A percentile compares a stretch with the other conserved stretches of the same genome.
Evolutionary conservation across 169 alveolate genomes (phyloP).

Genomic region (Plasmodium gallinaceum): DNA sequence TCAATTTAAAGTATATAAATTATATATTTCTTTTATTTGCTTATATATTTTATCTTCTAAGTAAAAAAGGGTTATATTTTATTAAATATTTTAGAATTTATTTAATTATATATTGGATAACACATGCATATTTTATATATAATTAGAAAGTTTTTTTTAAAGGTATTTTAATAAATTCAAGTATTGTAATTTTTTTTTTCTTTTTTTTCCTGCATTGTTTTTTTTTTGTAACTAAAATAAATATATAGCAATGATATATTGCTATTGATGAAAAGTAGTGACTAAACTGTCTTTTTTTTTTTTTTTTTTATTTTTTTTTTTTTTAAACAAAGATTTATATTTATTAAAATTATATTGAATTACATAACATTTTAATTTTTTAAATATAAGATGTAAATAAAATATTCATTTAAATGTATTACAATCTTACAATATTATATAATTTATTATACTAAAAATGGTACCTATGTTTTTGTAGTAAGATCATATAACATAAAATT

Average conservation of each 20-base stretch:
- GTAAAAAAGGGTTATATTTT: not conserved
- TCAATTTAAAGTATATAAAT: no score
- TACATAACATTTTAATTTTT: no score
- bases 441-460: no score
- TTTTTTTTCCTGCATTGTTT: not conserved
- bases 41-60: not conserved
- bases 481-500: no score
- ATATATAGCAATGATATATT: not conserved
- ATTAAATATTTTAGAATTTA: not conserved
- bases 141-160: no score
- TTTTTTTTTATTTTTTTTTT: not conserved
- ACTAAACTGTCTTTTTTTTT: constrained; percentile 57
- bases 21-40: not conserved
- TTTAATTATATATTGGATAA: not conserved
- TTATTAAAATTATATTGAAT: no score
- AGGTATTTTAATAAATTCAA: no score
- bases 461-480: no score
- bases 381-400: no score
- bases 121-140: not conserved
- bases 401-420: no score
- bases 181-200: not conserved
- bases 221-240: not conserved
- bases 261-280: constrained; percentile 4
- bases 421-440: no score
- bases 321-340: no score